phyloP scores from a whole-genome alignment of 2,329 filamentous ascomycete species.

The Myriosclerotinia duriaeana region DNA sequence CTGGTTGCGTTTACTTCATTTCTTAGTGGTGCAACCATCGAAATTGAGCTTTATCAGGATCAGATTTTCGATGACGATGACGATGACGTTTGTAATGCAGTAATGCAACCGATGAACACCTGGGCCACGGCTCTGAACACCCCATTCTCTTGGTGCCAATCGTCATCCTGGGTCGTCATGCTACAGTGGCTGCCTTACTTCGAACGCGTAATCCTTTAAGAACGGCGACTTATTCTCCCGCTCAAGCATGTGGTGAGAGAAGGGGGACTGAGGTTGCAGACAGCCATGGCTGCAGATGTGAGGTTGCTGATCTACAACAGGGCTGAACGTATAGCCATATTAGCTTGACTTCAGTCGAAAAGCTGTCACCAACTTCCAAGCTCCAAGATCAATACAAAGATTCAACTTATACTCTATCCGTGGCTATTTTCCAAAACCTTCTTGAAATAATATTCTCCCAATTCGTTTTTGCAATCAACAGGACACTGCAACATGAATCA shows the following conservation, averaged over 20 bases:
- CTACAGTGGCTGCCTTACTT: conserved; percentile 8
- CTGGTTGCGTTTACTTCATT: neutral
- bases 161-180: neutral
- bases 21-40: neutral
- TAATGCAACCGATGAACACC: neutral
- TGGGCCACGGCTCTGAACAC: neutral
- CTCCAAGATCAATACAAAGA: neutral
- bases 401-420: conserved; percentile 4
- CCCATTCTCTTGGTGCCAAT: conserved; percentile 14
- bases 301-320: conserved; percentile 9
- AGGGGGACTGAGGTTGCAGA: neutral
- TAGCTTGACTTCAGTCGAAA: neutral
- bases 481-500: conserved; percentile 11
- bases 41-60: neutral
- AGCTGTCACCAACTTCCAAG: neutral
- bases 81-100: conserved; percentile 11
- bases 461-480: too few relatives aligned
- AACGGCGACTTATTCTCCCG: neutral
- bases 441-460: neutral
- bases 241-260: conserved; percentile 3
- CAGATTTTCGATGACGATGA: neutral
- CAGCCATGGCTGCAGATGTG: conserved; percentile 6
- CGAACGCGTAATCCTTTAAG: conserved; percentile 21
- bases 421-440: neutral
- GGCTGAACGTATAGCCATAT: neutral